These are phyloP conservation scores for Globisporangium iwayamae DNA, from an alignment of 352 stramenopile species.

Conservation along the genomic window DNA sequence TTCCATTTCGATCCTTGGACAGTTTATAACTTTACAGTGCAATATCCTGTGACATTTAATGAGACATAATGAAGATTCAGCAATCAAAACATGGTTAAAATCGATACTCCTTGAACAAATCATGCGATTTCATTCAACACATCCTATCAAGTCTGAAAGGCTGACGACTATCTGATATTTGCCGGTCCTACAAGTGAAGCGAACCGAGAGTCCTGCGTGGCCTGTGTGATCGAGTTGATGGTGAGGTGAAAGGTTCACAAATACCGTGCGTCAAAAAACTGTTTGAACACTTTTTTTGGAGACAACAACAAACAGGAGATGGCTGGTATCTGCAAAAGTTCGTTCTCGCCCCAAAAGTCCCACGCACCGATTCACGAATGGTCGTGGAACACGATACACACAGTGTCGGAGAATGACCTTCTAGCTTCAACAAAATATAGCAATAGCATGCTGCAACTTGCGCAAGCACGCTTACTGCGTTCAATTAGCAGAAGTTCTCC, in stretches of 20 bases:
- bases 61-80: background rate
- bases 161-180: background rate
- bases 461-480: too few species aligned
- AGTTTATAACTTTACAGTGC: background rate
- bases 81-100: background rate
- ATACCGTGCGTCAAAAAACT: background rate
- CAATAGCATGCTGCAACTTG: background rate
- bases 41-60: background rate
- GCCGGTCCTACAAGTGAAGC: background rate
- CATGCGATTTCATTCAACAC: background rate
- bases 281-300: background rate
- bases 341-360: constrained; percentile 16
- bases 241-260: too few species aligned
- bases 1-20: background rate
- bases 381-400: background rate
- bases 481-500: too few species aligned
- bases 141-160: background rate
- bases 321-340: constrained; percentile 7
- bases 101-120: background rate
- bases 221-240: background rate
- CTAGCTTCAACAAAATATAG: background rate
- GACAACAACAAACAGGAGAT: background rate
- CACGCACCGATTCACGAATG: constrained; percentile 6
- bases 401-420: background rate
- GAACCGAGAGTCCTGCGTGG: background rate